Evolutionary conservation across 2,329 filamentous ascomycete species (phyloP).

Genomic region (Alternaria consortialis): DNA sequence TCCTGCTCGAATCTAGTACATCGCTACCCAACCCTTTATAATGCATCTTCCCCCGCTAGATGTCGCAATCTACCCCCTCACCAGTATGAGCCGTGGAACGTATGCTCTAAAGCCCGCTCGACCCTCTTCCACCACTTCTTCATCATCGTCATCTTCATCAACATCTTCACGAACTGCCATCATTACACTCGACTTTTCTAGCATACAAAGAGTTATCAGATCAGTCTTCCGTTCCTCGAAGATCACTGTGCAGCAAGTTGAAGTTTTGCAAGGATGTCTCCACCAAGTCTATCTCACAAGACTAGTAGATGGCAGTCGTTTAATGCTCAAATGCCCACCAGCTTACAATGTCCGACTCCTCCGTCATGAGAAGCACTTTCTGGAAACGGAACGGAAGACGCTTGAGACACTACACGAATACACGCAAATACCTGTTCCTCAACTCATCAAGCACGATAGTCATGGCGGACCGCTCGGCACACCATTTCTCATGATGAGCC

Average conservation of each 20-base stretch:
- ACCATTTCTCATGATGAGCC: conserved; percentile 47
- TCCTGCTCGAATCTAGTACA: conserved; percentile 21
- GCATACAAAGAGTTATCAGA: conserved; percentile 47
- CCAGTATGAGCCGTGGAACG: conserved; percentile 48
- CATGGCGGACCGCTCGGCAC: conserved; percentile 39
- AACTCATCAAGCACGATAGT: conserved; percentile 51
- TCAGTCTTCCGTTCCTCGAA: conserved; percentile 43
- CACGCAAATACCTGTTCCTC: conserved; percentile 50
- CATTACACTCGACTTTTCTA: conserved; percentile 42
- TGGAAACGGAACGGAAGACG: conserved; percentile 52
- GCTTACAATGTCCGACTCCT: conserved; percentile 50
- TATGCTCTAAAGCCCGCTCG: conserved; percentile 35
- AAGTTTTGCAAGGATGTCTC: conserved; percentile 46
- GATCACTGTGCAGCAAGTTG: conserved; percentile 46
- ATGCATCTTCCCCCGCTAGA: conserved; percentile 51
- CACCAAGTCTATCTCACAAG: conserved; percentile 56
- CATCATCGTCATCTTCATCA: conserved; percentile 39
- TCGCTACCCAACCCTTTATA: conserved; percentile 30
- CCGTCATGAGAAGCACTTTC: conserved; percentile 54
- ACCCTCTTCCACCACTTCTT: conserved; percentile 35
- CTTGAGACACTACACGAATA: conserved; percentile 51
- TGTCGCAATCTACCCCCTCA: conserved; percentile 42
- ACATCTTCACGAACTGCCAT: conserved; percentile 29
- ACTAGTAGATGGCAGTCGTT: conserved; percentile 49
- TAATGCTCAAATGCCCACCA: conserved; percentile 55